These are phyloP conservation scores for Ephemerocybe angulata DNA, from an alignment of 768 basidiomycete species.

Conservation along the genomic window DNA sequence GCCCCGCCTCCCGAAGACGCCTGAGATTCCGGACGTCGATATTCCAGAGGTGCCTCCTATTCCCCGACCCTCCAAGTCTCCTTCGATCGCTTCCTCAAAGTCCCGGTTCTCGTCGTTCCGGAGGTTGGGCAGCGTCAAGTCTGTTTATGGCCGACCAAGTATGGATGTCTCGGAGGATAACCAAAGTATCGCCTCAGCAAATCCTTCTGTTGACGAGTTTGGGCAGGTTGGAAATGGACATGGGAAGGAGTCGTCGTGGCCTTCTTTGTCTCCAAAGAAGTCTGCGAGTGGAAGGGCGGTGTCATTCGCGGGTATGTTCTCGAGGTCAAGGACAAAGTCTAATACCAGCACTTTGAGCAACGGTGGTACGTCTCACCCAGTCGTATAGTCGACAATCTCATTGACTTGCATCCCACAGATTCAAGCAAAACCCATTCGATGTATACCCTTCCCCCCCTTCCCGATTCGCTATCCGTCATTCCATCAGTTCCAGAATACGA, in stretches of 20 bases:
- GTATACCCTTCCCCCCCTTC: constrained; percentile 15
- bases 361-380: constrained; percentile 33
- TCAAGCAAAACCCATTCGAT: background rate
- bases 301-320: constrained; percentile 60
- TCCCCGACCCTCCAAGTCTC: constrained; percentile 40
- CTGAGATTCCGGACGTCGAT: constrained; percentile 17
- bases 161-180: constrained; percentile 59
- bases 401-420: background rate
- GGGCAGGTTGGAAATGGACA: constrained; percentile 17
- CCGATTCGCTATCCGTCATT: constrained; percentile 6
- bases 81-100: constrained; percentile 27
- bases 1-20: constrained; percentile 9
- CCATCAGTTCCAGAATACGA: constrained; percentile 11
- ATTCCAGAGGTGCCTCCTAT: constrained; percentile 28
- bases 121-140: constrained; percentile 41
- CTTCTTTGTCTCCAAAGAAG: constrained; percentile 51
- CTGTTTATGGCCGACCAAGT: constrained; percentile 40
- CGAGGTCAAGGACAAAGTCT: constrained; percentile 51
- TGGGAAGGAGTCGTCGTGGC: constrained; percentile 40
- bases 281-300: constrained; percentile 42
- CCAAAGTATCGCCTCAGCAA: constrained; percentile 31
- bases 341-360: constrained; percentile 41
- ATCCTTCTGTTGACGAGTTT: constrained; percentile 26
- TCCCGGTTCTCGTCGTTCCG: constrained; percentile 50
- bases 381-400: constrained; percentile 5